Conservation (phyloP, 176 grass and related monocot species). For the Avena insularis region DNA sequence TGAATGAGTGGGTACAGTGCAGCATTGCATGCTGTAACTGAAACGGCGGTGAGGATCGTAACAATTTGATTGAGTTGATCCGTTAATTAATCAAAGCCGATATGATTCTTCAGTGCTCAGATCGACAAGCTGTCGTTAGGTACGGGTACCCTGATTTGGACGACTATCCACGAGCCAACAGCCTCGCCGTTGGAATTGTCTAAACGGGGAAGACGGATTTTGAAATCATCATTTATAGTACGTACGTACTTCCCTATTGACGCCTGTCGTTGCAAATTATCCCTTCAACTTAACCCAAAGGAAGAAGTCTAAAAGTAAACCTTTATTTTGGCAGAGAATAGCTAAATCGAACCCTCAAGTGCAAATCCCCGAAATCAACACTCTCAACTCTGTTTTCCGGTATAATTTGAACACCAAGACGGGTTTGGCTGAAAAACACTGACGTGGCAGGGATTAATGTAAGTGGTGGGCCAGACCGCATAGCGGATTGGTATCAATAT, state of each 20-base stretch:
- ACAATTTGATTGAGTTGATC: background rate
- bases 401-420: too few species aligned
- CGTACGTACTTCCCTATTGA: too few species aligned
- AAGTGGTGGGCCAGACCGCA: too few species aligned
- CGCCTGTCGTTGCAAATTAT: background rate
- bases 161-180: constrained; percentile 5
- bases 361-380: too few species aligned
- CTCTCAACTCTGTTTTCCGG: too few species aligned
- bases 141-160: constrained; percentile 5
- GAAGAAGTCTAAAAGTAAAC: too few species aligned
- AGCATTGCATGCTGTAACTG: background rate
- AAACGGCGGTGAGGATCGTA: background rate
- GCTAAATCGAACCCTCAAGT: too few species aligned
- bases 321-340: too few species aligned
- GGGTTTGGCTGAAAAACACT: too few species aligned
- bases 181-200: background rate
- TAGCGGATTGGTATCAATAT: too few species aligned
- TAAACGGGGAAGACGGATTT: background rate
- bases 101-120: background rate
- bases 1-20: background rate
- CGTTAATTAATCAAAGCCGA: background rate
- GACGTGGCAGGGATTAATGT: too few species aligned
- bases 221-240: background rate
- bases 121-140: constrained; percentile 33
- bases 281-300: too few species aligned